Percentiles rank a stretch among this genome's conserved stretches.
Evolutionary conservation across 2,329 filamentous ascomycete species (phyloP).

Genomic region (Cladophialophora bantiana): DNA sequence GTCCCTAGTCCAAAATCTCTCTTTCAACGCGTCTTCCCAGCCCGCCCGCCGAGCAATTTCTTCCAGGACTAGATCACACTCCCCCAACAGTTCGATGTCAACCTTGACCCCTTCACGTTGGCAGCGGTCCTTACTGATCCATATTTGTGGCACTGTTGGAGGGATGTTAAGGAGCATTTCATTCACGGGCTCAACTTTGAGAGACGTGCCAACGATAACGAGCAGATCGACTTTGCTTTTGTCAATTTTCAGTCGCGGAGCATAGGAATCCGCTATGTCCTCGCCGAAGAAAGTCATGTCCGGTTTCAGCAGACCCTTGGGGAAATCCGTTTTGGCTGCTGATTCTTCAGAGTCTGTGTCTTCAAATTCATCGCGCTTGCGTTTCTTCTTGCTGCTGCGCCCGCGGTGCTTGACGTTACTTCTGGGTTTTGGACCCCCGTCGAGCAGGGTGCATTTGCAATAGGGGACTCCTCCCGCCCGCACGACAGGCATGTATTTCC

Average conservation of each 20-base stretch:
- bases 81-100: conserved; percentile 93
- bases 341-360: conserved; percentile 56
- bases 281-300: conserved; percentile 99
- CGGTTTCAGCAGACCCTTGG: conserved; percentile 74
- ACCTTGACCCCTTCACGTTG: conserved; percentile 79
- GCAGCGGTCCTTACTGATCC: conserved; percentile 61
- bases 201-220: conserved; percentile 92
- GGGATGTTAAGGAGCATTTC: conserved; percentile 86
- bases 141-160: conserved; percentile 83
- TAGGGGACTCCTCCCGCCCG: conserved; percentile 76
- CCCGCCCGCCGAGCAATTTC: conserved; percentile 83
- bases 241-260: conserved; percentile 79
- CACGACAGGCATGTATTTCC: conserved; percentile 80
- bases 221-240: conserved; percentile 82
- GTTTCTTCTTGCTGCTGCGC: conserved; percentile 34
- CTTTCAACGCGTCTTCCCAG: conserved; percentile 61
- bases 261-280: conserved; percentile 82
- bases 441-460: conserved; percentile 57
- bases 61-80: conserved; percentile 88
- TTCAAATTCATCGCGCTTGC: conserved; percentile 39
- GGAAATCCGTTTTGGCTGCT: conserved; percentile 65
- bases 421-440: conserved; percentile 17
- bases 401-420: conserved; percentile 14
- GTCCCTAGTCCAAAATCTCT: conserved; percentile 27
- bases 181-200: conserved; percentile 94